These are phyloP conservation scores for Suillus placidus DNA, from an alignment of 768 basidiomycete species.

Conservation along the genomic window DNA sequence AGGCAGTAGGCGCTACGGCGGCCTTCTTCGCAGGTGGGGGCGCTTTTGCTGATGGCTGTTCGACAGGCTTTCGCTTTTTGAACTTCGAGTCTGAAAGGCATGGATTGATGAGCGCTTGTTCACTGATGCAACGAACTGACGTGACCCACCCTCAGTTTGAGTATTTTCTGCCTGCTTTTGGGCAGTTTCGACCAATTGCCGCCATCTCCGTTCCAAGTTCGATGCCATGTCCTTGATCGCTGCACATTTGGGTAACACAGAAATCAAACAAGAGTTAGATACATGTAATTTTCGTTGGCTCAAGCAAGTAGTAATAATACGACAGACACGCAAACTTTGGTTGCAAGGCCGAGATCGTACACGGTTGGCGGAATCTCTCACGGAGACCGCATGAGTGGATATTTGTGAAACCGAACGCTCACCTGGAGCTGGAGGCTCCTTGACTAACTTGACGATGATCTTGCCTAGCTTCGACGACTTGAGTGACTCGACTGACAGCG, in stretches of 20 bases:
- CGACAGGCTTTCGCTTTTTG: conserved; percentile 78
- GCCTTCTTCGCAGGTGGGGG: conserved; percentile 68
- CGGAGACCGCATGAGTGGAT: conserved; percentile 22
- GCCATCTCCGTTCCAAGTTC: conserved; percentile 86
- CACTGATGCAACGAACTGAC: conserved; percentile 43
- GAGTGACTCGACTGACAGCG: conserved; percentile 69
- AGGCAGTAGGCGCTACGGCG: conserved; percentile 41
- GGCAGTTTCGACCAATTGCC: conserved; percentile 59
- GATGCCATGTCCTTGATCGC: conserved; percentile 94
- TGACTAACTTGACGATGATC: conserved; percentile 73
- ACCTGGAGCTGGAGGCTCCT: conserved; percentile 79
- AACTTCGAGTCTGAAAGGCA: conserved; percentile 49
- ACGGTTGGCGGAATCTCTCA: conserved; percentile 27
- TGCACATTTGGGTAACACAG: conserved; percentile 48
- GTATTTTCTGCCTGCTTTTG: conserved; percentile 46
- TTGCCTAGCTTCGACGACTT: conserved; percentile 78
- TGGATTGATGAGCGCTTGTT: conserved; percentile 26
- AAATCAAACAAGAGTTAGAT: conserved; percentile 65
- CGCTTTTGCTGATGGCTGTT: conserved; percentile 47
- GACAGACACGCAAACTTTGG: conserved; percentile 32
- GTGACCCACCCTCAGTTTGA: conserved; percentile 72
- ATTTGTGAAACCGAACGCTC: conserved; percentile 46
- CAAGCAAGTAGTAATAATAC: conserved; percentile 33
- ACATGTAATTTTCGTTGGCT: conserved; percentile 43
- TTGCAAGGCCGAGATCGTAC: conserved; percentile 30